Evolutionary conservation across 2,329 filamentous ascomycete species (phyloP).

Genomic region (Pseudohalonectria lignicola): DNA sequence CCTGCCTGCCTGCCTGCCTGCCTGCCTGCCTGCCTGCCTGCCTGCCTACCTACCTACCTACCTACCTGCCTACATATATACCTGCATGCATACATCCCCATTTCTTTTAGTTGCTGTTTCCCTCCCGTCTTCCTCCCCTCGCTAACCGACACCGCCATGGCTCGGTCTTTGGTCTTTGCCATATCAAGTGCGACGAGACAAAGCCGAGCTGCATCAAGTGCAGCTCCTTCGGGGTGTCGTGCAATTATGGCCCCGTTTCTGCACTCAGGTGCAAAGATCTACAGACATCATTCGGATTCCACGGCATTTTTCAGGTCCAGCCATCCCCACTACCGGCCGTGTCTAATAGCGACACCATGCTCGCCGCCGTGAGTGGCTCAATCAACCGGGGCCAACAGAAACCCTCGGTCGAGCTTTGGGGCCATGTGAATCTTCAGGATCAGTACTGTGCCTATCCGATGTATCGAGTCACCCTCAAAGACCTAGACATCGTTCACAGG

Average conservation of each 20-base stretch:
- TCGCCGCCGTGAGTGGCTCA: conserved; percentile 10
- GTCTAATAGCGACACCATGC: conserved; percentile 8
- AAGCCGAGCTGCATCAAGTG: conserved; percentile 39
- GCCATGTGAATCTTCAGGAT: no score
- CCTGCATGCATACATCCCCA: no score
- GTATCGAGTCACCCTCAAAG: conserved; percentile 16
- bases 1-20: no score
- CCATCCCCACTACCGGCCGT: conserved; percentile 8
- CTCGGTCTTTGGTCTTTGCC: no score
- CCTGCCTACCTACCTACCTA: no score
- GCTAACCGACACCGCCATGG: no score
- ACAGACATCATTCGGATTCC: conserved; percentile 18
- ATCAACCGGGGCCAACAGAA: conserved; percentile 7
- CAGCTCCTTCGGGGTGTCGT: conserved; percentile 31
- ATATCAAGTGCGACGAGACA: conserved; percentile 47
- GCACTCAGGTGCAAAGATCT: conserved; percentile 12
- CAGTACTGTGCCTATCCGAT: conserved; percentile 7
- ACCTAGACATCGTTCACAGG: conserved; percentile 17
- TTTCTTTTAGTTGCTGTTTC: no score
- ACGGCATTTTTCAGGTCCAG: conserved; percentile 11
- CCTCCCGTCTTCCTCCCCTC: no score
- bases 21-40: no score
- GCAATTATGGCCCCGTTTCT: conserved; percentile 26
- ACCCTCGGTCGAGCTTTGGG: no score
- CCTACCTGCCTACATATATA: no score